Evolutionary conservation across 2,329 filamentous ascomycete genomes (phyloP), one percentile per base, ranked within the genome.

Genomic region (Cercospora sp.): DNA sequence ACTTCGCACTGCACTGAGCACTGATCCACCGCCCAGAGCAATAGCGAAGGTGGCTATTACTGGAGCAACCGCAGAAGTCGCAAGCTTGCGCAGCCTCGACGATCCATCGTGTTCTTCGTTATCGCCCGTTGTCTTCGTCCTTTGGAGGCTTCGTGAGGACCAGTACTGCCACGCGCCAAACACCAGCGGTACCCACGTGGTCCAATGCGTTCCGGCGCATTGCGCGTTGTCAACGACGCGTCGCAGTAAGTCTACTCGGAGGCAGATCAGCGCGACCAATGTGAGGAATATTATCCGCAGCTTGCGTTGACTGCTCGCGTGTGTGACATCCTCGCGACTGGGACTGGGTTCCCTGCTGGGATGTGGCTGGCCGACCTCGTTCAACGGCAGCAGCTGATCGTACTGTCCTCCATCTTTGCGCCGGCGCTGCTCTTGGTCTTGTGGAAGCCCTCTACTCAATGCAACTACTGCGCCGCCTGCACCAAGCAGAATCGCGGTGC

Each of bases 201-300:
- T 69, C 72, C 72, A 75, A 67, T 60, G 78, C 67, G 64, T 60
- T 36, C 60, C 61, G 33, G 79, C 76, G 72, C 84, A 86, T 75
- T 85, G 81, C 12, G 77, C 77, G 58, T 82, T 79, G 26, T 75
- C 70, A 10, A 81, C 75, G 3, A 82, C 75, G 62, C 78, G 77
- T 42, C 81, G 79, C 66, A 81, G 79, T 4, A 84, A 45, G 63
- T 81, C 81, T 16, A 77, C 72, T 23, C 79, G 72, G 12, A 75
- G 39, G 33, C 76, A 77, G 16, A 80, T 68, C n/a, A 74, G 72
- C 18, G 71, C 48, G n/a, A 78, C 74, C 39, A 78, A 63, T 5
- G 73, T 33, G 13, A 76, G 53, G 55, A 78, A 76, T 1, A 70
- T 33, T 55, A 74, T 70, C 66, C 76, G 72, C 66, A 75, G 59